Evolutionary conservation across 1,139 yeast species (phyloP).

Genomic region (Protomyces gravidus): DNA sequence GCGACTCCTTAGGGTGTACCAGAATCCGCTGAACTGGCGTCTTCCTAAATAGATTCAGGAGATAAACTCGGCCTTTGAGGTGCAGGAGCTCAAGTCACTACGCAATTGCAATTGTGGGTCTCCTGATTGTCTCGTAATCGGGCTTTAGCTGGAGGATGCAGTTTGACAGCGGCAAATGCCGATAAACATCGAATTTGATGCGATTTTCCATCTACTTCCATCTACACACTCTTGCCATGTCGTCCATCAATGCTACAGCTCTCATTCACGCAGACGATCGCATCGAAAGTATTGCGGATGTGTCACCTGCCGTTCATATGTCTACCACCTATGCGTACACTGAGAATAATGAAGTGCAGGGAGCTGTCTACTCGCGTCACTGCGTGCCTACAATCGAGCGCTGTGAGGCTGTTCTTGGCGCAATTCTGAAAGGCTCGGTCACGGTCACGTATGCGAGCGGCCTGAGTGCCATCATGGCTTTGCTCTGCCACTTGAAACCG

Average conservation of each 20-base stretch:
- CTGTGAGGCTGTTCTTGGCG: constrained; percentile 62
- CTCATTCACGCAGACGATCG: constrained; percentile 60
- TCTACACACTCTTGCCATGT: not conserved
- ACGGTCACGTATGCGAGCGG: constrained; percentile 73
- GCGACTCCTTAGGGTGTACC: too few relatives aligned
- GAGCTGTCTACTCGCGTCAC: constrained; percentile 58
- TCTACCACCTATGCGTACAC: constrained; percentile 72
- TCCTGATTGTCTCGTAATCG: too few relatives aligned
- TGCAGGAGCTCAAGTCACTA: too few relatives aligned
- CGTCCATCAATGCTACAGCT: constrained; percentile 5
- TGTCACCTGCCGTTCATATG: constrained; percentile 75
- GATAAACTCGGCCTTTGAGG: too few relatives aligned
- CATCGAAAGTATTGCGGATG: constrained; percentile 50
- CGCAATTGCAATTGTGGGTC: too few relatives aligned
- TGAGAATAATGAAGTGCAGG: constrained; percentile 48
- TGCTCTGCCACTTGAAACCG: constrained; percentile 67
- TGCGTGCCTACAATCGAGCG: constrained; percentile 68
- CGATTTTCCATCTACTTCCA: too few relatives aligned
- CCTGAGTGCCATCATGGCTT: constrained; percentile 72
- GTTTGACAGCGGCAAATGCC: too few relatives aligned
- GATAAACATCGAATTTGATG: too few relatives aligned
- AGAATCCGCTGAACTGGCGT: too few relatives aligned
- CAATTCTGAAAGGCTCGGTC: constrained; percentile 47
- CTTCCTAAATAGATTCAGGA: too few relatives aligned
- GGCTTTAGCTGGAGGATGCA: too few relatives aligned